Evolutionary conservation across 2,329 filamentous ascomycete species (phyloP), one percentile per base, ranked within the genome.

Genomic region (Hirsutella minnesotensis): DNA sequence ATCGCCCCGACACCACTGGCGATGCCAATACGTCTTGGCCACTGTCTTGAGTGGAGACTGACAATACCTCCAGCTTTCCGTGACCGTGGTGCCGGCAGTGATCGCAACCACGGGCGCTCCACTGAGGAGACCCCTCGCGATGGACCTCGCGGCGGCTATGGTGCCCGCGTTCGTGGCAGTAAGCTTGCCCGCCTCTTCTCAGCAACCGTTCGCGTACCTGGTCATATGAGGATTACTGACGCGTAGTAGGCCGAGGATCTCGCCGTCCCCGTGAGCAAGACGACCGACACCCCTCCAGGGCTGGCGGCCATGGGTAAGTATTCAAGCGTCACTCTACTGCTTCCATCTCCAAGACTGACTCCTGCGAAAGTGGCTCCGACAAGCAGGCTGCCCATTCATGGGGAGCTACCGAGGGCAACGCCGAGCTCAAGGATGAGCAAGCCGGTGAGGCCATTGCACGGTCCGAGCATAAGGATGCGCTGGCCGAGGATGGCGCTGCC

Each of bases 351-450:
- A n/a, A 10, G n/a, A 21, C 42, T 39, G 18, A 39, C 37, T 18
- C 9, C 16, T 9, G 53, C 30, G 46, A 27, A 44, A 86, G 84
- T 58, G 83, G 86, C 51, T 83, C 84, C 59, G 83, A 87, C 56
- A 94, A 94, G 79, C 83, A 90, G 68, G 80, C 83, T 62, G 84
- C 80, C 60, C 85, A 90, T 66, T 84, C 86, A 56, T 96, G 90
- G 88, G 92, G 90, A 56, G 81, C 78, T 59, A 75, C 76, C 55
- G 83, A 86, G 60, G 92, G 88, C 57, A 72, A 81, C 49, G 83
- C 83, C 60, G 87, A 94, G 70, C 80, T 84, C 69, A 84, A 84
- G 60, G 92, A 96, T 57, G 92, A 96, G 76, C 79, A 86, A 68
- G 87, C 83, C 55, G 92, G 84, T 56, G 88, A 94, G 65, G 83